These are phyloP conservation scores for Xylaria sp. DNA, from an alignment of 2,329 filamentous ascomycete species.

Conservation along the genomic window DNA sequence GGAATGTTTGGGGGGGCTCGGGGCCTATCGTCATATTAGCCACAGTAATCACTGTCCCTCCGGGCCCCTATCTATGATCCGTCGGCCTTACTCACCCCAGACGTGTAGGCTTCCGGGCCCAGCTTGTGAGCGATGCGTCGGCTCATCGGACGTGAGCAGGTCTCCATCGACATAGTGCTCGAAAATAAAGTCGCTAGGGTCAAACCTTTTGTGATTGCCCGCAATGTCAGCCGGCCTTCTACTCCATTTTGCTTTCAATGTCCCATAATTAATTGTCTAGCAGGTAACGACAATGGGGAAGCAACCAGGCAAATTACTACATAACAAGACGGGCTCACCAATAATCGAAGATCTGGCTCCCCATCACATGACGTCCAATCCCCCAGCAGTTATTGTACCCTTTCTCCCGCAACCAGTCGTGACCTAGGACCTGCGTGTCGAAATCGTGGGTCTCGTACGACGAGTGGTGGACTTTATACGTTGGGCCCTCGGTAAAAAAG, in stretches of 20 bases:
- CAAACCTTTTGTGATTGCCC: constrained; percentile 59
- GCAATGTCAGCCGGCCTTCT: constrained; percentile 19
- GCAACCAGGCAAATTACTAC: neutral
- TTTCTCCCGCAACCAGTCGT: constrained; percentile 73
- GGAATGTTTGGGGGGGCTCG: constrained; percentile 46
- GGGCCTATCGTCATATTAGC: constrained; percentile 41
- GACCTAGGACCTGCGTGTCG: constrained; percentile 75
- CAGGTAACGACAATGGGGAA: neutral
- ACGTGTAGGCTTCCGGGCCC: constrained; percentile 58
- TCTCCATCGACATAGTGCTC: constrained; percentile 80
- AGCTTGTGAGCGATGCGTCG: constrained; percentile 55
- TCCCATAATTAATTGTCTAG: neutral
- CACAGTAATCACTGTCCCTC: neutral
- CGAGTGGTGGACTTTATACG: constrained; percentile 72
- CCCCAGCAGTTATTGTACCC: constrained; percentile 76
- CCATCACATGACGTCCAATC: constrained; percentile 75
- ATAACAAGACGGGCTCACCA: constrained; percentile 61
- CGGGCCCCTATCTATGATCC: neutral
- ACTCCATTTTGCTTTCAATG: neutral
- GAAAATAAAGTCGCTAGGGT: constrained; percentile 70
- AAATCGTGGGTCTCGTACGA: constrained; percentile 78
- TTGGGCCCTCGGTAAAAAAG: constrained; percentile 61
- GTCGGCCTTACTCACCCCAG: constrained; percentile 53
- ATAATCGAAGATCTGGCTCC: constrained; percentile 78
- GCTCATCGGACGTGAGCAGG: constrained; percentile 66